These are phyloP conservation scores for Fusarium compactum DNA, from an alignment of 2,329 filamentous ascomycete species.

Conservation along the genomic window DNA sequence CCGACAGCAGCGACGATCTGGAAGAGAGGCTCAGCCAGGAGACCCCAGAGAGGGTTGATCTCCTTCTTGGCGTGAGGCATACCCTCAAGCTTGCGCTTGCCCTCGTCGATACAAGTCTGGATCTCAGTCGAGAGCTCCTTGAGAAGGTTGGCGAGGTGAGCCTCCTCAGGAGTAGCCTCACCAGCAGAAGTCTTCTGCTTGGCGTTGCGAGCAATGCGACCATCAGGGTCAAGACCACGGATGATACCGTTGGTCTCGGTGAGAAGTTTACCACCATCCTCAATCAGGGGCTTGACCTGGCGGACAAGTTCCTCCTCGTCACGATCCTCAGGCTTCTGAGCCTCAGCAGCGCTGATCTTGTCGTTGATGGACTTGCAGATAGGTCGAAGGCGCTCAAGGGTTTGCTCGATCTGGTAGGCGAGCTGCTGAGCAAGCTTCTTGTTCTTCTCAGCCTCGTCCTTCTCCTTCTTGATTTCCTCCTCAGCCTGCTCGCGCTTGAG, in stretches of 20 bases:
- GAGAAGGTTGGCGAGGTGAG: constrained; percentile 83
- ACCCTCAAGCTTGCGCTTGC: constrained; percentile 87
- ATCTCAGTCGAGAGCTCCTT: constrained; percentile 89
- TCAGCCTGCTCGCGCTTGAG: constrained; percentile 51
- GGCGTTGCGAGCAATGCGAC: constrained; percentile 84
- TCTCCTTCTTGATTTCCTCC: constrained; percentile 62
- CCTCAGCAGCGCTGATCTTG: constrained; percentile 84
- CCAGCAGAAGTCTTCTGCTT: constrained; percentile 83
- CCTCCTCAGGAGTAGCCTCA: constrained; percentile 77
- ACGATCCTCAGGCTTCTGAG: constrained; percentile 84
- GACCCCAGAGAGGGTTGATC: constrained; percentile 88
- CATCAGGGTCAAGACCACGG: constrained; percentile 89
- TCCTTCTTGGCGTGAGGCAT: constrained; percentile 97
- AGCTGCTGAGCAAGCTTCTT: constrained; percentile 83
- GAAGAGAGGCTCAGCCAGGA: constrained; percentile 86
- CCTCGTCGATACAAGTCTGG: constrained; percentile 84
- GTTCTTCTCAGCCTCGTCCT: constrained; percentile 72
- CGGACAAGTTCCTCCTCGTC: constrained; percentile 91
- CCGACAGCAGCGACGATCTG: constrained; percentile 94
- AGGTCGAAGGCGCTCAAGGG: constrained; percentile 85
- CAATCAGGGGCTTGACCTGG: constrained; percentile 87
- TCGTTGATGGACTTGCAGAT: constrained; percentile 89
- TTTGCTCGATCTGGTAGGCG: constrained; percentile 77
- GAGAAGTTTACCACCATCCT: constrained; percentile 84
- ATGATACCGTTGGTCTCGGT: constrained; percentile 89